Base-by-base conservation (phyloP, 805 yeast species). In the Starmerella khaoyaiensis region DNA sequence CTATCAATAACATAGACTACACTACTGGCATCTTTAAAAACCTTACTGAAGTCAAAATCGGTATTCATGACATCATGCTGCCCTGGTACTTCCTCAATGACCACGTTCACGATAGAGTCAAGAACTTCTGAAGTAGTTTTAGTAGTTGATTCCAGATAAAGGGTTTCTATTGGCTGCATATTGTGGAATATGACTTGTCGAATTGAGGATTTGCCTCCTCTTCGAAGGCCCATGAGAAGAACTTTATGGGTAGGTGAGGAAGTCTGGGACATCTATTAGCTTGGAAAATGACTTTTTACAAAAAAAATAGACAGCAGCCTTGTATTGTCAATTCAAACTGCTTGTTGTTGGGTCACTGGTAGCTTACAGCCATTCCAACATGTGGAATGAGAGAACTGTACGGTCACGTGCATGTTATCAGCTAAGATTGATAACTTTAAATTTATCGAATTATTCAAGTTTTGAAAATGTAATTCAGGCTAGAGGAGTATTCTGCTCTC, bases 181-280 rank as follows among this genome's bases (percentile, higher is more conserved):
- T 82, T 80, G 57, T 87, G 94, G 59, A 90, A 90, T 2, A 90
- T 93, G 11, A 90, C 97, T 54, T 87, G 84, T 52, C 95, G 77
- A 22, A 90, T 90, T 3, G 96, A 84, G 7, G 95, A 82, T 59
- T 90, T 90, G 11, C 98, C 98, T 31, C 65, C 52, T 21, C 66
- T 37, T 52, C 94, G 70, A 24, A 84, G 68, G 1, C 96, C 96
- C 94, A 84, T 81, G 39, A 84, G 59, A 20, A 84, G 65, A 31
- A 84, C 42, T 29, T 41, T 48, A 15, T 37, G 43, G 4, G 22
- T 26, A 19, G 18, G 7, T n/a, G 26, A 23, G n/a, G n/a, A n/a
- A n/a, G n/a, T n/a, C n/a, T n/a, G n/a, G n/a, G n/a, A n/a, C n/a
- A n/a, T n/a, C n/a, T n/a, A n/a, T n/a, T n/a, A n/a, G n/a, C n/a